Base-by-base conservation (phyloP, 768 basidiomycete genomes). In the Mycena polygramma region DNA sequence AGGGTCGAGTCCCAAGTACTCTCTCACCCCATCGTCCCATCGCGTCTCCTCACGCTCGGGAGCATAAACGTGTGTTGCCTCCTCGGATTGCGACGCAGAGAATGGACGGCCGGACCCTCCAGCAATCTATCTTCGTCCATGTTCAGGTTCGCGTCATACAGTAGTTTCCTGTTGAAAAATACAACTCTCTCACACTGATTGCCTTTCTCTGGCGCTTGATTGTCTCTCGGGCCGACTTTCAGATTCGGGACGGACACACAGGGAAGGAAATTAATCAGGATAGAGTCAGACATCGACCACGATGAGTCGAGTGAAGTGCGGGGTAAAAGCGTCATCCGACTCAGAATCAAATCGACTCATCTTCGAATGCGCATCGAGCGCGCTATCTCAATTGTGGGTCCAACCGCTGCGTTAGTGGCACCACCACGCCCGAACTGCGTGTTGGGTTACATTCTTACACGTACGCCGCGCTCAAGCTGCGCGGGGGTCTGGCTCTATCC, bases 181-280 rank as follows among this genome's bases (percentile, higher is more conserved):
- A 9, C 13, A 30, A 59, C 20, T 59, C 45, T 64, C 63, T 22
- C 53, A 48, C 30, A 41, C 26, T 45, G 53, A 64, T 64, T 61
- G 45, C 8, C 59, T 61, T 49, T 49, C 15, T 46, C 7, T 41
- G 49, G 51, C 61, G 49, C 48, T n/a, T 8, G 60, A 61, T 62
- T 24, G 8, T 30, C n/a, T 52, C 54, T 35, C 52, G 52, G 52
- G n/a, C 52, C 52, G 52, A 30, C 41, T 41, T 15, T 15, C 41
- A 6, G 30, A 10, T n/a, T 41, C 41, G 41, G 11, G 8, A 11
- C 8, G 10, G 41, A 7, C n/a, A 41, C 41, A 15, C 41, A 15
- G 41, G 15, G 5, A 41, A 41, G 10, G 41, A 15, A 41, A 15
- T 10, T 41, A 41, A 41, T 41, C 41, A 30, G 41, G 41, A 10